Conservation (phyloP, 164 flowering plant species). For the Akebia trifoliata region DNA sequence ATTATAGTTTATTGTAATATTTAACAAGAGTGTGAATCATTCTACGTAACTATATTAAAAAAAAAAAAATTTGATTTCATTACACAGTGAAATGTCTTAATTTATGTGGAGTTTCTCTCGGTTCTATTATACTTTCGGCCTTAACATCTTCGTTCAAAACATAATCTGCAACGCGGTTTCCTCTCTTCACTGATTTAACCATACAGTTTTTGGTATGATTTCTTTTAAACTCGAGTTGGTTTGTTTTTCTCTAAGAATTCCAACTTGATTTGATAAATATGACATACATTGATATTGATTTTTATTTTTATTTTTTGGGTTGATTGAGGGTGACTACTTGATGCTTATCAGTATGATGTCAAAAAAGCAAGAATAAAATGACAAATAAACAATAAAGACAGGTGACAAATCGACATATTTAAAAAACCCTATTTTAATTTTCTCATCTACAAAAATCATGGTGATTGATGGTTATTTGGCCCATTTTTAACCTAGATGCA, state of each 20-base stretch:
- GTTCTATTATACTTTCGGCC: background rate
- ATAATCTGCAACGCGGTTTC: background rate
- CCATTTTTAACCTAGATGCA: too few species aligned
- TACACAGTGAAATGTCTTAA: background rate
- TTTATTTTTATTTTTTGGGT: constrained; percentile 8
- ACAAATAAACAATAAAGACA: constrained; percentile 4
- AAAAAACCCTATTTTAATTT: background rate
- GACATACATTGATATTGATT: background rate
- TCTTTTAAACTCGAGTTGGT: background rate
- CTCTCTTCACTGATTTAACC: background rate
- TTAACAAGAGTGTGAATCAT: background rate
- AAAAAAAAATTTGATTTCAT: too few species aligned
- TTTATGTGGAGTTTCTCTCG: background rate
- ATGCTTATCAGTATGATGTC: constrained; percentile 25
- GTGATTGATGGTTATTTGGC: background rate
- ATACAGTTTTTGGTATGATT: background rate
- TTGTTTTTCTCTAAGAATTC: background rate
- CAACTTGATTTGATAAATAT: background rate
- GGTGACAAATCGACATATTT: background rate
- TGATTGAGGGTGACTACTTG: constrained; percentile 22
- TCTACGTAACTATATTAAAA: background rate
- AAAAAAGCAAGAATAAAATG: background rate
- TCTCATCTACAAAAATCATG: background rate
- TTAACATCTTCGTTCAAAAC: background rate
- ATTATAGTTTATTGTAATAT: background rate